Base-by-base conservation (phyloP, 2,329 filamentous ascomycete species). In the Paracamarosporium sp. region DNA sequence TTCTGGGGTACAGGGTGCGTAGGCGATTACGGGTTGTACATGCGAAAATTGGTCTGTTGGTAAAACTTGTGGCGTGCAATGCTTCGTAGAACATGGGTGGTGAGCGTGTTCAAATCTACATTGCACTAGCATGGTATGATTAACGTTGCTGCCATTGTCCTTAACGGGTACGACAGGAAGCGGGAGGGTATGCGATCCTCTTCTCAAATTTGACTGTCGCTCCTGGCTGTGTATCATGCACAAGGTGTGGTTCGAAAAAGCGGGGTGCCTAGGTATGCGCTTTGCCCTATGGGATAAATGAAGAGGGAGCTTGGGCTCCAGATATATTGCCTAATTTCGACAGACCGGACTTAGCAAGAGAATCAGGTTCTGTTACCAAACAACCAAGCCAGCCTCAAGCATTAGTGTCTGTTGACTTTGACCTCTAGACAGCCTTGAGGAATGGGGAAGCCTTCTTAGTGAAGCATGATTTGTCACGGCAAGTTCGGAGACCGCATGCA, bases 291-390 rank as follows among this genome's bases (percentile, higher is more conserved):
- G 56, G 48, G 38, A 55, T 51, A 63, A 57, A 58, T 36, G 46
- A n/a, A n/a, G n/a, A n/a, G 48, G 54, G 8, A 51, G 54, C 55
- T 60, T 59, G 58, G 35, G 40, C 59, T 50, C 25, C 53, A 59
- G 50, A 60, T 67, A 67, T 46, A 67, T 67, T 64, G 61, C 55
- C 50, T 56, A 61, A 61, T 65, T 59, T 64, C 60, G 57, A 56
- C 17, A 64, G 40, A 55, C 61, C 51, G 59, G 63, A 47, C 55
- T 53, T 55, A 35, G 17, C 25, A 62, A 57, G 43, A 2, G 20
- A 28, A 33, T 36, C n/a, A n/a, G n/a, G n/a, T n/a, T n/a, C n/a
- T n/a, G n/a, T 20, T 57, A 43, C 54, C 50, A 44, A 46, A 52
- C 40, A 53, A 53, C 46, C 17, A n/a, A 44, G 9, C 27, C 15